These are phyloP conservation scores for Pythium chondricola DNA, from an alignment of 352 stramenopile genomes.

Conservation along the genomic window DNA sequence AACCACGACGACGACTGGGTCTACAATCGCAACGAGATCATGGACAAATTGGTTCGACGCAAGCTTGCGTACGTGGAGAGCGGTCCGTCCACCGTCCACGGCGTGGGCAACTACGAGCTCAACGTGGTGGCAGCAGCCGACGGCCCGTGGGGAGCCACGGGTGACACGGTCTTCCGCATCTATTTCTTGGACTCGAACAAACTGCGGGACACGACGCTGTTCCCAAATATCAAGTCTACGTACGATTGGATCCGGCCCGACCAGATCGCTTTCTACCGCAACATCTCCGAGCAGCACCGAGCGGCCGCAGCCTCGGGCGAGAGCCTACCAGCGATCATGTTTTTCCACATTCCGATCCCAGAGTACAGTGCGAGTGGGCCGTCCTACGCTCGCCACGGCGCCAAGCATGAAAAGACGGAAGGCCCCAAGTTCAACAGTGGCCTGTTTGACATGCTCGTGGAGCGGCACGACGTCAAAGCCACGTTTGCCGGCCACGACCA, in stretches of 20 bases:
- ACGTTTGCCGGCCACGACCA: constrained; percentile 57
- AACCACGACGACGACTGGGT: constrained; percentile 54
- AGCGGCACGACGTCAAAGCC: constrained; percentile 51
- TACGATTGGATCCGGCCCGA: constrained; percentile 50
- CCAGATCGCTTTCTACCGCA: constrained; percentile 39
- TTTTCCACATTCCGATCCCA: constrained; percentile 58
- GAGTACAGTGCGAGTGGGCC: constrained; percentile 22
- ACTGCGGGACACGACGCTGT: constrained; percentile 18
- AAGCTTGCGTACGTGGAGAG: constrained; percentile 37
- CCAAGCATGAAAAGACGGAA: constrained; percentile 12
- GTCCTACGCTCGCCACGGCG: background rate
- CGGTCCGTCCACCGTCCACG: constrained; percentile 28
- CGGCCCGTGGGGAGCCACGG: constrained; percentile 21
- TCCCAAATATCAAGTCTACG: constrained; percentile 25
- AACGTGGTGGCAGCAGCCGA: constrained; percentile 27
- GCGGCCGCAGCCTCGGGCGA: constrained; percentile 15
- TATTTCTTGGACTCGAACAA: constrained; percentile 53
- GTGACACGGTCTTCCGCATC: constrained; percentile 37
- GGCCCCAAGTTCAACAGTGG: constrained; percentile 33
- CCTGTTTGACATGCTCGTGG: constrained; percentile 35
- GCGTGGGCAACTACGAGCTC: constrained; percentile 53
- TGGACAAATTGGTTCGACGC: constrained; percentile 28
- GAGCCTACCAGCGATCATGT: constrained; percentile 43
- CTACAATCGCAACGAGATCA: constrained; percentile 36
- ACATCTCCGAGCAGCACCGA: constrained; percentile 20